Evolutionary conservation across 805 yeast species (phyloP).

Genomic region (Candida gorgasii): DNA sequence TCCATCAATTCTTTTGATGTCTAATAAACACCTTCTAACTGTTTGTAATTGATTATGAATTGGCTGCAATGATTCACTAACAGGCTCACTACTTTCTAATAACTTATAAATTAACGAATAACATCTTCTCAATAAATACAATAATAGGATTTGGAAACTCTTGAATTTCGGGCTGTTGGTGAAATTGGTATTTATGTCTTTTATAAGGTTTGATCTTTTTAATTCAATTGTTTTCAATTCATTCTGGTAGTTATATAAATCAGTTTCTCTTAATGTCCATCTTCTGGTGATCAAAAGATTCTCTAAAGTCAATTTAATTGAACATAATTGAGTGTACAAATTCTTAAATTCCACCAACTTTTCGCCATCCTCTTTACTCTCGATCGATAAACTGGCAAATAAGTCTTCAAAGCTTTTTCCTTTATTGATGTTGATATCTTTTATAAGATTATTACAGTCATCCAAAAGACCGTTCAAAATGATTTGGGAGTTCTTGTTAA

Average conservation of each 20-base stretch:
- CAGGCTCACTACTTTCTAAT: slow-evolving; percentile 91
- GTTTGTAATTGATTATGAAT: slow-evolving; percentile 92
- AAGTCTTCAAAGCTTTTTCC: slow-evolving; percentile 20
- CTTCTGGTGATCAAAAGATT: slow-evolving; percentile 87
- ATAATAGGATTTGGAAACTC: slow-evolving; percentile 46
- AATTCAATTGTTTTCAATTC: slow-evolving; percentile 73
- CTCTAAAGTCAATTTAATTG: slow-evolving; percentile 72
- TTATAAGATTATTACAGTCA: slow-evolving; percentile 75
- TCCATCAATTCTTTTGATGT: slow-evolving; percentile 91
- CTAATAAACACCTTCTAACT: slow-evolving; percentile 84
- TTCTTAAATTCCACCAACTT: slow-evolving; percentile 20
- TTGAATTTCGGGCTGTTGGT: slow-evolving; percentile 25
- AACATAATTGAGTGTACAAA: slow-evolving; percentile 62
- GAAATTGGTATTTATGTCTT: slow-evolving; percentile 32
- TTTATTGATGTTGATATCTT: slow-evolving; percentile 59
- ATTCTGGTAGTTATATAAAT: slow-evolving; percentile 80
- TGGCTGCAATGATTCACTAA: slow-evolving; percentile 89
- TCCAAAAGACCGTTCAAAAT: slow-evolving; percentile 76
- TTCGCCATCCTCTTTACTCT: slow-evolving; percentile 30
- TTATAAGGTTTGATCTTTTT: slow-evolving; percentile 48
- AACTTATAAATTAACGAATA: slow-evolving; percentile 88
- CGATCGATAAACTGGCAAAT: slow-evolving; percentile 18
- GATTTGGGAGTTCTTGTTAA: slow-evolving; percentile 28
- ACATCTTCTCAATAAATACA: slow-evolving; percentile 85
- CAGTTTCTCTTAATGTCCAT: slow-evolving; percentile 98